These are phyloP conservation scores for Rhodotorula diobovata DNA, from an alignment of 768 basidiomycete genomes.

Conservation along the genomic window DNA sequence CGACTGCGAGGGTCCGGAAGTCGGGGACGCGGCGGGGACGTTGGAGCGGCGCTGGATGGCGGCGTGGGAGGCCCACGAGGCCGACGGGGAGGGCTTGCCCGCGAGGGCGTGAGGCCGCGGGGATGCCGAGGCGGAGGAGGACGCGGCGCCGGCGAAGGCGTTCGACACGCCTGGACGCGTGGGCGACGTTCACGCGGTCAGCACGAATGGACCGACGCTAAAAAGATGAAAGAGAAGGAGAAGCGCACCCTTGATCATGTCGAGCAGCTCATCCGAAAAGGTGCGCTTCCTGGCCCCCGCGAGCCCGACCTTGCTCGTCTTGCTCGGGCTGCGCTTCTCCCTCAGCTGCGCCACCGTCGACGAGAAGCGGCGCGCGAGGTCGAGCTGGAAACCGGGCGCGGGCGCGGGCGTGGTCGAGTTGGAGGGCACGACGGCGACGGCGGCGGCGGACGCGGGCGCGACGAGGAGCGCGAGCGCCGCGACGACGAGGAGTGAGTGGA, in stretches of 20 bases:
- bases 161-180: not conserved
- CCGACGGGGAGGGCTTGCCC: conserved; percentile 4
- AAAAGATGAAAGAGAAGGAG: not conserved
- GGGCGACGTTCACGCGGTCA: too few relatives aligned
- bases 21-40: conserved; percentile 8
- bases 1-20: conserved; percentile 1
- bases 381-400: conserved; percentile 16
- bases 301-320: conserved; percentile 7
- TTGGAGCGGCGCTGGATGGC: conserved; percentile 6
- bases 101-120: not conserved
- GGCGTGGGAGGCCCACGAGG: conserved; percentile 9
- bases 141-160: not conserved
- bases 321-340: not conserved
- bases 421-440: not conserved
- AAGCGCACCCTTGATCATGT: conserved; percentile 18
- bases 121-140: not conserved
- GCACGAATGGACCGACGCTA: too few relatives aligned
- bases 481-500: conserved; percentile 7
- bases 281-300: conserved; percentile 12
- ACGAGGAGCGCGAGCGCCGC: conserved; percentile 18
- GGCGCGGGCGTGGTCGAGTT: not conserved
- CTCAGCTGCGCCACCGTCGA: conserved; percentile 18
- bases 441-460: conserved; percentile 5
- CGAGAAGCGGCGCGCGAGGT: conserved; percentile 19
- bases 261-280: conserved; percentile 23